phyloP scores from a whole-genome alignment of 2,329 filamentous ascomycete genomes.

The Trichoderma semiorbis region DNA sequence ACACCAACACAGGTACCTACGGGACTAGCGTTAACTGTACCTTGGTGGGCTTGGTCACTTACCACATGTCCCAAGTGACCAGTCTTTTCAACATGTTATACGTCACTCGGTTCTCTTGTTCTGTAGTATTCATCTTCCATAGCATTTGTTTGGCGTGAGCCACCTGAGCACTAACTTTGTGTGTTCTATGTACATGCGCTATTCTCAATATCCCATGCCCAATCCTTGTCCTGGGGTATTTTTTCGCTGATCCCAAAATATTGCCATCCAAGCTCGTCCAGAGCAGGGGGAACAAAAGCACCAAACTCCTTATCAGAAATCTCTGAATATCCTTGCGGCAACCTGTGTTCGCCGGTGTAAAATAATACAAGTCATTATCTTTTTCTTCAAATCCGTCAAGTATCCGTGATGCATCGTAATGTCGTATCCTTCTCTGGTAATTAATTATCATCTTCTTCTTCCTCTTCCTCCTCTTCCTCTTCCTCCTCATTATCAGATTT shows the following conservation, averaged over 20 bases:
- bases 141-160: constrained; percentile 7
- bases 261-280: not conserved
- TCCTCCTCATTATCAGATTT: constrained; percentile 57
- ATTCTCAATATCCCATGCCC: not conserved
- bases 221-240: not conserved
- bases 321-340: not conserved
- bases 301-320: not conserved
- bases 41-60: not conserved
- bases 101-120: not conserved
- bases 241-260: not conserved
- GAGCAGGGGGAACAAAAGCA: not conserved
- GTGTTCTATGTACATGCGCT: constrained; percentile 2
- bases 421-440: not conserved
- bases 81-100: not conserved
- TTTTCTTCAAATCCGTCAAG: not conserved
- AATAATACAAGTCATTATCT: not conserved
- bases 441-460: constrained; percentile 32
- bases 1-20: not conserved
- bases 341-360: not conserved
- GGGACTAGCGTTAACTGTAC: not conserved
- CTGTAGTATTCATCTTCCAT: not conserved
- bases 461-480: constrained; percentile 43
- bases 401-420: not conserved
- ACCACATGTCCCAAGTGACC: not conserved
- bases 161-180: not conserved